These are phyloP conservation scores for Magnusiomyces fungicola DNA, from an alignment of 1,139 yeast genomes.

Conservation along the genomic window DNA sequence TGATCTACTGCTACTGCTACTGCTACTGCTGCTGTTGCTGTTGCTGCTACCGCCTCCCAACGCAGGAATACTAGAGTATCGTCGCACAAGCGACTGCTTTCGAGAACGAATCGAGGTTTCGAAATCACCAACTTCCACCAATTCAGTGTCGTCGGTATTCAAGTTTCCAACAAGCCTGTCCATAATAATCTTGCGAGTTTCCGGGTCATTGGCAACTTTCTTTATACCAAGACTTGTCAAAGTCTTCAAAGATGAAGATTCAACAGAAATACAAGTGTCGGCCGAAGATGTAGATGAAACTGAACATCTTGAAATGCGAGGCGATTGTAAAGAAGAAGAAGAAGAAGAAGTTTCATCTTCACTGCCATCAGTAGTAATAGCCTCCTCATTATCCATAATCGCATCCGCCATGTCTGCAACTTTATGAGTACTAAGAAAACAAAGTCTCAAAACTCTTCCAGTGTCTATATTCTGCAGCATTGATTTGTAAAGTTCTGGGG, in stretches of 20 bases:
- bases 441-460: neutral
- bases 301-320: too few relatives aligned
- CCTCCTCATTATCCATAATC: neutral
- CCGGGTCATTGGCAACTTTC: neutral
- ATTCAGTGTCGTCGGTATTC: neutral
- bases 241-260: neutral
- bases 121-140: neutral
- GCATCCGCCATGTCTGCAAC: neutral
- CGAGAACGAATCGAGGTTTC: neutral
- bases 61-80: neutral
- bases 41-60: conserved; percentile 4
- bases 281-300: too few relatives aligned
- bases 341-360: neutral
- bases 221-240: neutral
- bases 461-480: conserved; percentile 2
- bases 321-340: too few relatives aligned
- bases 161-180: neutral
- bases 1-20: conserved; percentile 8
- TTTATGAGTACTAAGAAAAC: too few relatives aligned
- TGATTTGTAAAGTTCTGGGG: neutral
- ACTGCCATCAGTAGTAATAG: neutral
- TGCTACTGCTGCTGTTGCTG: conserved; percentile 9
- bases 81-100: neutral
- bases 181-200: neutral
- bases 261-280: too few relatives aligned